Evolutionary conservation across 1,139 yeast species (phyloP).

Genomic region (Casaregolazyma suthepensis): DNA sequence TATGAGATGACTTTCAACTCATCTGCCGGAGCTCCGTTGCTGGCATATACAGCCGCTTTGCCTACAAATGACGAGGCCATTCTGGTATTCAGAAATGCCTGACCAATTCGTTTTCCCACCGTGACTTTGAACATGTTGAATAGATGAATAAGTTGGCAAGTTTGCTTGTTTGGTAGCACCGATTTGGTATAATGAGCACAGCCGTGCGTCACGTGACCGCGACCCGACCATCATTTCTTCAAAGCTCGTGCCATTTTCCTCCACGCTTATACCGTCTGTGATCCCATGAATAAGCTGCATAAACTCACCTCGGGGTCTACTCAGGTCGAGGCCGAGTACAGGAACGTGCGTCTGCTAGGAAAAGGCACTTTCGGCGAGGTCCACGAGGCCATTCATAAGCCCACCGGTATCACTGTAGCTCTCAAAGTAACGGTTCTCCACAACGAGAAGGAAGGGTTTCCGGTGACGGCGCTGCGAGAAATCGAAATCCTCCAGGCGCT

Average conservation of each 20-base stretch:
- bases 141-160: not conserved
- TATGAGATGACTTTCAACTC: constrained; percentile 22
- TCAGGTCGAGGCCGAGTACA: constrained; percentile 38
- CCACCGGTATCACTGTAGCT: constrained; percentile 60
- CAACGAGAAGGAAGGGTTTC: constrained; percentile 86
- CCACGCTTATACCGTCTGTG: not conserved
- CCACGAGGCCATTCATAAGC: constrained; percentile 56
- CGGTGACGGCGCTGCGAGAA: constrained; percentile 92
- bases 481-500: constrained; percentile 74
- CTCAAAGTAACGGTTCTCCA: constrained; percentile 78
- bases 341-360: constrained; percentile 63
- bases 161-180: not conserved
- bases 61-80: constrained; percentile 9
- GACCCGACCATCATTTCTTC: not conserved
- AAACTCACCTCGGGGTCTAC: constrained; percentile 30
- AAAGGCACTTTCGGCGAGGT: constrained; percentile 90
- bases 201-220: not conserved
- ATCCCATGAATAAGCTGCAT: not conserved
- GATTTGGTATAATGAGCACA: not conserved
- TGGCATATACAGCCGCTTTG: constrained; percentile 24
- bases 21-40: constrained; percentile 30
- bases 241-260: not conserved
- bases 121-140: not conserved
- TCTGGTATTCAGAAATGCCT: not conserved
- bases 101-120: not conserved